Evolutionary conservation across 805 yeast species (phyloP), one percentile per base, ranked within the genome.

Genomic region (Wickerhamomyces kurtzmanii): DNA sequence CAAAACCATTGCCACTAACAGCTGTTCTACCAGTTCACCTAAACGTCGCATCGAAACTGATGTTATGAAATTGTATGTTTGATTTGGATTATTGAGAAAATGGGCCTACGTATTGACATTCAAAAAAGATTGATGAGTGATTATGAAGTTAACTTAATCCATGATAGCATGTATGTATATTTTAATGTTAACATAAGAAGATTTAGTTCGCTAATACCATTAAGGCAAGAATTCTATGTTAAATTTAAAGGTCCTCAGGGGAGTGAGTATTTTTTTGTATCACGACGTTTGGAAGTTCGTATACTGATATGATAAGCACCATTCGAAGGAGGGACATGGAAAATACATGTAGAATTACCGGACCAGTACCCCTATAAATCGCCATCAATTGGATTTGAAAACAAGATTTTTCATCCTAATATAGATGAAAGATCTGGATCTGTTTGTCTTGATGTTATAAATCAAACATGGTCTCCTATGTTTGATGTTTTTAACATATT

Each of bases 381-480:
- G 4, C 98, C 98, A 5, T 85, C 96, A 11, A 86, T 89, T 37
- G 97, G 96, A 6, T 89, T 89, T 49, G 74, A 74, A 28, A 91
- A 87, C 55, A 81, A 78, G 48, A 89, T 91, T 12, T 87, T 74
- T 56, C 98, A 89, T 51, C 98, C 98, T 5, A 89, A 89, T 47
- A 86, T 89, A 36, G 98, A 89, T 49, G 93, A 86, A 49, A 66
- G 74, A 16, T 76, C 74, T 11, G 98, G 98, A 0, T 75, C 93
- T 0, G 96, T 89, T 6, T 89, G 98, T 55, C 71, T 89, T 27
- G 97, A 89, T 51, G 97, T 91, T 12, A 87, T 89, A 38, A 89
- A 89, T 51, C 96, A 89, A 49, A 85, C 97, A 1, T 89, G 98
- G 98, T 82, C 94, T 23, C 97, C 98, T 2, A 82, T 89, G 85